Evolutionary conservation across 352 stramenopile species (phyloP).

Genomic region (Phytophthora sp.): DNA sequence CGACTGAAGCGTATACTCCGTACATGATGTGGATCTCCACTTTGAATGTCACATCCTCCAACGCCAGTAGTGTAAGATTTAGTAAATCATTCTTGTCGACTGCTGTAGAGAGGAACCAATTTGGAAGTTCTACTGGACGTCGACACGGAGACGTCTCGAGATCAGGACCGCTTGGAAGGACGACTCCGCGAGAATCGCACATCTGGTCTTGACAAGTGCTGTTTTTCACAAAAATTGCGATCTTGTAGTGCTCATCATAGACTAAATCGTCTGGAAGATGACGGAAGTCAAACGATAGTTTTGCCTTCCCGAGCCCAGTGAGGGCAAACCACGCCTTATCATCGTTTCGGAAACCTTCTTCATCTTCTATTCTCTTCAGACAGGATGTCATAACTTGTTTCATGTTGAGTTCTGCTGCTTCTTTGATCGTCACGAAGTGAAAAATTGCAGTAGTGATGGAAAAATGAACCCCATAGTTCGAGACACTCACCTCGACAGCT

Average conservation of each 20-base stretch:
- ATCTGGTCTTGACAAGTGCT: constrained; percentile 90
- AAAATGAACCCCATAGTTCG: constrained; percentile 84
- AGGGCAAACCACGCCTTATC: constrained; percentile 95
- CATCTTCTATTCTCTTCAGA: constrained; percentile 33
- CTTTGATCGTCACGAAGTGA: constrained; percentile 42
- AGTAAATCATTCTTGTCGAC: constrained; percentile 94
- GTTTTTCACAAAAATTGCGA: constrained; percentile 95
- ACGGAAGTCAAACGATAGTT: constrained; percentile 94
- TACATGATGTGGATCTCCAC: constrained; percentile 97
- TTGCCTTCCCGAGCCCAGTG: constrained; percentile 90
- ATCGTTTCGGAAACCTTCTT: constrained; percentile 83
- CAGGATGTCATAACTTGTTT: constrained; percentile 49
- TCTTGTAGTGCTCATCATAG: constrained; percentile 96
- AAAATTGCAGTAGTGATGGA: constrained; percentile 64
- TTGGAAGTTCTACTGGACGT: constrained; percentile 88
- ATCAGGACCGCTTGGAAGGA: constrained; percentile 56
- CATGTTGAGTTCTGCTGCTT: constrained; percentile 49
- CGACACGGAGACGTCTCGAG: constrained; percentile 93
- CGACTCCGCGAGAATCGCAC: constrained; percentile 72
- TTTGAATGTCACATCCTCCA: constrained; percentile 96
- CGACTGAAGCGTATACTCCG: constrained; percentile 87
- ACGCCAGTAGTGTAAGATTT: constrained; percentile 94
- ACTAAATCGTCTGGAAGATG: constrained; percentile 91
- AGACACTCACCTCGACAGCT: constrained; percentile 65
- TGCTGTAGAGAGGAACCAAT: constrained; percentile 89